Conservation (phyloP, 345 rosid species). For the Cardamine occulta region DNA sequence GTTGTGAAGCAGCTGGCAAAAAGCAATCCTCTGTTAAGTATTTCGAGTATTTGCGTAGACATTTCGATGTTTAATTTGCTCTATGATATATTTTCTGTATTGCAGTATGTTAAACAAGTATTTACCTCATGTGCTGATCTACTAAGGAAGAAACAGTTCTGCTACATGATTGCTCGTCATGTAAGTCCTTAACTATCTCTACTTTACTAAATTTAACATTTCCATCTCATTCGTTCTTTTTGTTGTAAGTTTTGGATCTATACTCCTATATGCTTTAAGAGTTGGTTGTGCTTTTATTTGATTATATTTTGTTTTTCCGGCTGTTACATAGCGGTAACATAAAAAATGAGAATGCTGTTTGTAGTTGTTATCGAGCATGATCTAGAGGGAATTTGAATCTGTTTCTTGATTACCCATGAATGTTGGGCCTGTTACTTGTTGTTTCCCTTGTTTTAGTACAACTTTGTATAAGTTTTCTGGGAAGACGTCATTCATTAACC, state of each 20-base stretch:
- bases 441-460: neutral
- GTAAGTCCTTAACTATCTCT: conserved; percentile 54
- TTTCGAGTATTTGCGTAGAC: neutral
- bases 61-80: neutral
- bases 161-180: conserved; percentile 88
- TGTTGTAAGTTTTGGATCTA: conserved; percentile 11
- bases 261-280: conserved; percentile 10
- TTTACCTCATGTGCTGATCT: conserved; percentile 74
- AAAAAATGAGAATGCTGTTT: conserved; percentile 5
- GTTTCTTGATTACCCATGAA: conserved; percentile 17
- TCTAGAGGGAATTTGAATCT: conserved; percentile 10
- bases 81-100: conserved; percentile 32
- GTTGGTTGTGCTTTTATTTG: conserved; percentile 5
- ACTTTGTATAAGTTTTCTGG: conserved; percentile 9
- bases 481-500: conserved; percentile 23
- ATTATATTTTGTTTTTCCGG: neutral
- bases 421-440: neutral
- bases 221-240: neutral
- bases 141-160: conserved; percentile 79
- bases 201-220: neutral
- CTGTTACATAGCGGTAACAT: neutral
- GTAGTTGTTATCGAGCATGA: conserved; percentile 12
- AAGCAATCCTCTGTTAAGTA: conserved; percentile 4
- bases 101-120: conserved; percentile 80
- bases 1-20: neutral